Base-by-base conservation (phyloP, 768 basidiomycete genomes). In the Exidia glandulosa region DNA sequence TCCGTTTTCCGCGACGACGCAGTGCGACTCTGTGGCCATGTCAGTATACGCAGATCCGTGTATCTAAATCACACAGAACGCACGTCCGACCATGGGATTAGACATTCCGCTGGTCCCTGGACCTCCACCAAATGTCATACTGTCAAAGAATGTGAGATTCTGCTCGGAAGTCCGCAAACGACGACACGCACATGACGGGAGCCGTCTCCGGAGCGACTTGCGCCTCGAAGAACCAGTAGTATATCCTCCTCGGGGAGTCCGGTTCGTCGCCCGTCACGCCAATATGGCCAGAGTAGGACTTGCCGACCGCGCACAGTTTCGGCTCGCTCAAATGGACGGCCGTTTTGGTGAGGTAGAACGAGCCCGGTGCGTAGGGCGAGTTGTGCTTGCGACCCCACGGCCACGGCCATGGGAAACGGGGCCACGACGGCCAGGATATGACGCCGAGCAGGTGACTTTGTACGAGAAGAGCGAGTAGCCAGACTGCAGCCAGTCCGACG, bases 91-190 rank as follows among this genome's bases (percentile, higher is more conserved):
- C 45, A 73, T 16, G 2, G 69, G 62, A 32, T 73, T 70, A 32
- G 65, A 29, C 60, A 73, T 63, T 19, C 72, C 72, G 32, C 64
- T 69, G 0, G 68, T 67, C 27, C 73, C 72, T 3, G 72, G 72
- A 6, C 72, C 71, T 16, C 72, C 73, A 0, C 73, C 72, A 23
- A 71, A 66, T 2, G 70, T 71, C 56, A 74, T 61, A 27, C 71
- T 73, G 41, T 4, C 27, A 12, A 12, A 23, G 33, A 32, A 34
- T 29, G 5, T 32, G 23, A 19, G 14, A 25, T 57, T 13, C 30
- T n/a, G 19, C 23, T 16, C 14, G 14, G 12, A 19, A 25, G 25
- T 45, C 7, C 9, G 36, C 10, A 37, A n/a, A 56, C 48, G 1
- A 27, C 10, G 56, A 54, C 2, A 60, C 65, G 23, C 32, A 74